Percentiles rank a stretch among this genome's conserved stretches.
phyloP scores from a whole-genome alignment of 2,329 filamentous ascomycete genomes.

The Aspergillus clavatus region DNA sequence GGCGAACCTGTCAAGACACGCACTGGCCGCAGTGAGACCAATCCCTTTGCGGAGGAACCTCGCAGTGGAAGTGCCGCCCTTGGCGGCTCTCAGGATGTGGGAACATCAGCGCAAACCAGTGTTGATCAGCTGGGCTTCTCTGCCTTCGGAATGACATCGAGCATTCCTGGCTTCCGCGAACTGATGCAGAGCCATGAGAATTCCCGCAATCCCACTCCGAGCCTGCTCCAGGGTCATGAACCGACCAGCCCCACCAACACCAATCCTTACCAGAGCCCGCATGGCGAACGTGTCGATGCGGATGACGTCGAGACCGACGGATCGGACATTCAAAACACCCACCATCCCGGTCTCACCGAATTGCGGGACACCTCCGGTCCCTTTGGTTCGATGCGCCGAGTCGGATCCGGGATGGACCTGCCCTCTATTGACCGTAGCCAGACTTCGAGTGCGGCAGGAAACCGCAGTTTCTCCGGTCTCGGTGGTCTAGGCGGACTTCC shows the following conservation, averaged over 20 bases:
- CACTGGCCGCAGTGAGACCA: constrained; percentile 46
- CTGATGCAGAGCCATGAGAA: constrained; percentile 55
- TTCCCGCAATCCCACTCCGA: constrained; percentile 52
- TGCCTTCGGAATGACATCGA: constrained; percentile 57
- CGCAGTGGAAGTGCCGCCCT: constrained; percentile 61
- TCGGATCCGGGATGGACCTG: constrained; percentile 50
- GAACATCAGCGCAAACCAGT: constrained; percentile 44
- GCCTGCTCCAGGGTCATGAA: constrained; percentile 52
- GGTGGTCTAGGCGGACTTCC: constrained; percentile 50
- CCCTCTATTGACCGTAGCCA: constrained; percentile 81
- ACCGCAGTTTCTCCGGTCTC: constrained; percentile 64
- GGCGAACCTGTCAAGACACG: constrained; percentile 45
- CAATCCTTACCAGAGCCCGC: constrained; percentile 91
- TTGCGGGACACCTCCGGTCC: constrained; percentile 48
- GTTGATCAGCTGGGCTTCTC: constrained; percentile 54
- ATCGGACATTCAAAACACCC: constrained; percentile 48
- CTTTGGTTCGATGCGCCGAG: constrained; percentile 55
- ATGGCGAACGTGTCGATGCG: constrained; percentile 64
- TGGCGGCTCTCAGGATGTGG: constrained; percentile 68
- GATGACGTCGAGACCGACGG: constrained; percentile 56
- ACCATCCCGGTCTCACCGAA: constrained; percentile 50
- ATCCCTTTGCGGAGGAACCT: constrained; percentile 48
- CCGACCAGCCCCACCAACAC: constrained; percentile 89
- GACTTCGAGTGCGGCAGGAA: constrained; percentile 77
- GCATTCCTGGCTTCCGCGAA: constrained; percentile 54